These are phyloP conservation scores for Filobasidium wieringae DNA, from an alignment of 768 basidiomycete genomes.

Conservation along the genomic window DNA sequence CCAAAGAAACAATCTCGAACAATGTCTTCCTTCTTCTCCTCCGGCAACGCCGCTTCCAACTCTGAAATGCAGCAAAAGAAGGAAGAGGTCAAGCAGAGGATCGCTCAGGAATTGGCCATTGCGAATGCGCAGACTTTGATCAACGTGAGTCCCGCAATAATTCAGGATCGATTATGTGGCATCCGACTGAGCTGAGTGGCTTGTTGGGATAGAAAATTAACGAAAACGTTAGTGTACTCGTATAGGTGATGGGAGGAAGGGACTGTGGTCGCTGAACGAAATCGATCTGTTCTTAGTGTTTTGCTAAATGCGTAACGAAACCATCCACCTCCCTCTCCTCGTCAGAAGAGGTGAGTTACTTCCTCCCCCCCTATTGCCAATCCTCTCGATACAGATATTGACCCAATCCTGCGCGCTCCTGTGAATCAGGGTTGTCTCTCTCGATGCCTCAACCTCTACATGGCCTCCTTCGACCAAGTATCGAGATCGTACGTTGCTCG, in stretches of 20 bases:
- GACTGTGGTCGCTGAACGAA: neutral
- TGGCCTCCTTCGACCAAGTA: slow-evolving; percentile 37
- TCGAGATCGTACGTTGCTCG: slow-evolving; percentile 33
- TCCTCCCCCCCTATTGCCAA: neutral
- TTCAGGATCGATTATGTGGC: neutral
- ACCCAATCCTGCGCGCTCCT: neutral
- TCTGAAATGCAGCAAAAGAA: slow-evolving; percentile 34
- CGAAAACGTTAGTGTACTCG: slow-evolving; percentile 29
- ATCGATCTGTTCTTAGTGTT: slow-evolving; percentile 24
- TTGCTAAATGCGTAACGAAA: slow-evolving; percentile 32
- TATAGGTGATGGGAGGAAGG: neutral
- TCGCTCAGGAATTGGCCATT: slow-evolving; percentile 34
- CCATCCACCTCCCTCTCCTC: slow-evolving; percentile 31
- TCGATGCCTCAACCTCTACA: slow-evolving; percentile 37
- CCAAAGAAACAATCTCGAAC: neutral
- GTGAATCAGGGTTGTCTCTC: slow-evolving; percentile 29
- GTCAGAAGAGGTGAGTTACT: slow-evolving; percentile 31
- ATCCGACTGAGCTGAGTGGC: neutral
- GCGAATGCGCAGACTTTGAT: slow-evolving; percentile 38
- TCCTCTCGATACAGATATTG: neutral
- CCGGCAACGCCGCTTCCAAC: neutral
- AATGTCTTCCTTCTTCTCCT: slow-evolving; percentile 14
- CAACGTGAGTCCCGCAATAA: slow-evolving; percentile 20
- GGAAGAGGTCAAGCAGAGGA: slow-evolving; percentile 38
- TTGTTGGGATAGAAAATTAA: slow-evolving; percentile 29